Base-by-base conservation (phyloP, 2,329 filamentous ascomycete species). In the Lasiodiplodia citricola region DNA sequence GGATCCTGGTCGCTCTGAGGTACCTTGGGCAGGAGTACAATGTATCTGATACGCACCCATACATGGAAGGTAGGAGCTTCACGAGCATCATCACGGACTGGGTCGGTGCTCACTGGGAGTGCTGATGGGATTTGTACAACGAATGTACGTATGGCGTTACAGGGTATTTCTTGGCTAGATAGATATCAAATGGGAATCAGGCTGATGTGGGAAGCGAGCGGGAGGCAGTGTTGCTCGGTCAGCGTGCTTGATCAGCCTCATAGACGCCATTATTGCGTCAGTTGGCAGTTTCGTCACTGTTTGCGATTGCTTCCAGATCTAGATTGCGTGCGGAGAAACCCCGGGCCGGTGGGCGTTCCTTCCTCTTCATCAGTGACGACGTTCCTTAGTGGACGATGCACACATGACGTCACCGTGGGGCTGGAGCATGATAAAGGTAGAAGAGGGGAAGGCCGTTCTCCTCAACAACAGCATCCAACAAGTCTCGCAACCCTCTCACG, bases 1-100 rank as follows among this genome's bases (percentile, higher is more conserved):
- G 92, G 87, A 83, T 98, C 50, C 80, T 97, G 21, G 81, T 91
- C 13, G 94, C 93, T 2, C 82, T 97, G 70, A 88, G 90, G 70
- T 89, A 86, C 72, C 77, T 87, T 11, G 86, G 86, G 2, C 78
- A 86, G 63, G 83, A 83, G 69, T 82, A 85, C 72, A 79, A 81
- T 51, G 78, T 82, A 23, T 77, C 80, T 41, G 86, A 90, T 68
- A 86, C 86, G 38, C 78, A 81, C 47, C 76, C 78, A 18, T 89
- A 86, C 71, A 83, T 87, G 74, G 80, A 82, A 4, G 84, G 84
- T 0, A 83, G 82, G 76, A 87, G 81, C 18, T 79, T 91, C 72
- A 89, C 87, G 16, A 82, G 84, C 68, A 76, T 90, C 54, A 84
- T 91, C 71, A 81, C 84, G n/a, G 80, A 84, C 35, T 91, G 88